Conservation (phyloP, 2,329 filamentous ascomycete genomes). For the Bipolaris gigantea region DNA sequence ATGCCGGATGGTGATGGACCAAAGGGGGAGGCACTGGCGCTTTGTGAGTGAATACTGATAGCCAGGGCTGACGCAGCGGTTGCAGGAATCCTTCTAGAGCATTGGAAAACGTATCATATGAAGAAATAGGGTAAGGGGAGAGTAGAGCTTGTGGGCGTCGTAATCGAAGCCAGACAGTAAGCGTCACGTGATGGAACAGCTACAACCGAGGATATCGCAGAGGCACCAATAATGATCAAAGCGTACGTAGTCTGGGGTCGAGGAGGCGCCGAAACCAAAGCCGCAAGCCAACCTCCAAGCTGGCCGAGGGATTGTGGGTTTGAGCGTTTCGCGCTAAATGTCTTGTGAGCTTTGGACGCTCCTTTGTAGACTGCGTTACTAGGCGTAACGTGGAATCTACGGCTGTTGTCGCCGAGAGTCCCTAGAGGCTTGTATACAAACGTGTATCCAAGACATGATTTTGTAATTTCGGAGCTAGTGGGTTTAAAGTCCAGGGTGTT, state of each 20-base stretch:
- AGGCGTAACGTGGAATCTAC: neutral
- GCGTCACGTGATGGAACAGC: slow-evolving; percentile 7
- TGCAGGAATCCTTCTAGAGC: neutral
- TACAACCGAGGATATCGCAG: slow-evolving; percentile 6
- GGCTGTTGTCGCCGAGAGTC: neutral
- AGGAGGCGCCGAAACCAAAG: neutral
- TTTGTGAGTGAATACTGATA: neutral
- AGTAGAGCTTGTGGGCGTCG: neutral
- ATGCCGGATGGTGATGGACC: neutral
- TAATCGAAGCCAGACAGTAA: neutral
- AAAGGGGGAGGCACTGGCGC: neutral
- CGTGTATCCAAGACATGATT: neutral
- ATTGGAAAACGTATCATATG: neutral
- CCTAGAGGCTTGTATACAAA: neutral
- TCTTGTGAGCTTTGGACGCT: neutral
- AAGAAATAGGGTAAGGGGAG: neutral
- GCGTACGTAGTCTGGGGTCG: neutral
- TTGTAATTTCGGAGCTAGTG: neutral
- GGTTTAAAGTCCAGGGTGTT: neutral
- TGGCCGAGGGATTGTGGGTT: neutral
- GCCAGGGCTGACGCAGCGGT: neutral
- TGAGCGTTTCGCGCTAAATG: neutral
- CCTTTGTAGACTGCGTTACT: neutral
- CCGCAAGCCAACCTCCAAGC: neutral
- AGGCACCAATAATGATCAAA: neutral